Base-by-base conservation (phyloP, 2,329 filamentous ascomycete species). In the Curvularia hawaiiensis region DNA sequence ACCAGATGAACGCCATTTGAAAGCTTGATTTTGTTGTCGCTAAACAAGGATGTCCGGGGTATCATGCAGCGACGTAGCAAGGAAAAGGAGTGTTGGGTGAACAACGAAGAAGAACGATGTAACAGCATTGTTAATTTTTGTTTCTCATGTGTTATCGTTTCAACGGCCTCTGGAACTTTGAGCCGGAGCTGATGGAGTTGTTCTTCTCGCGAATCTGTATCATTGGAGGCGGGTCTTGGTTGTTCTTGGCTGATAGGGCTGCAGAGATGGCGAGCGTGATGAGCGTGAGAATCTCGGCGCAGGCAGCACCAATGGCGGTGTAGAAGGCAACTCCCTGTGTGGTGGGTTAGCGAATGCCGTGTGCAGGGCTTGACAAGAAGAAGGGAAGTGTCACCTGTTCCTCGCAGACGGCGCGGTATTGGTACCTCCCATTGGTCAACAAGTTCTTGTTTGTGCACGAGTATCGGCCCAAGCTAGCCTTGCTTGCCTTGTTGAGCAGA, bases 361-460 rank as follows among this genome's bases (percentile, higher is more conserved):
- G 14, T 11, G 44, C 24, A 50, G 12, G 24, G 33, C 8, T n/a
- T 14, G 22, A 12, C 30, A 10, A 28, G 12, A 18, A n/a, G n/a
- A n/a, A n/a, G 39, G 22, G 30, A 9, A 33, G 40, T 52, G 61
- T 57, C 58, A 75, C 74, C 69, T 75, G 73, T 57, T 76, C 73
- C 52, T 71, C 69, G 63, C 74, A 76, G 47, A 76, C 72, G 28
- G 71, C 70, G 60, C 71, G 71, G 54, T 76, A 76, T 49, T 75
- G 72, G 59, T 69, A 74, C 5, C 72, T 66, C 0, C 74, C 74
- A 50, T 75, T 75, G 57, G 71, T 74, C 64, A 75, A 60, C 24
- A 70, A 60, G 48, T 69, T 69, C 53, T 65, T 64, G 62, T 75
- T 69, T 12, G 64, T 70, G 63, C 74, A 76, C 35, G 74, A 68